A percentile compares a stretch with the other conserved stretches of the same genome.
Conservation (phyloP, 2,329 filamentous ascomycete species). For the Aspergillus novofumigatus region DNA sequence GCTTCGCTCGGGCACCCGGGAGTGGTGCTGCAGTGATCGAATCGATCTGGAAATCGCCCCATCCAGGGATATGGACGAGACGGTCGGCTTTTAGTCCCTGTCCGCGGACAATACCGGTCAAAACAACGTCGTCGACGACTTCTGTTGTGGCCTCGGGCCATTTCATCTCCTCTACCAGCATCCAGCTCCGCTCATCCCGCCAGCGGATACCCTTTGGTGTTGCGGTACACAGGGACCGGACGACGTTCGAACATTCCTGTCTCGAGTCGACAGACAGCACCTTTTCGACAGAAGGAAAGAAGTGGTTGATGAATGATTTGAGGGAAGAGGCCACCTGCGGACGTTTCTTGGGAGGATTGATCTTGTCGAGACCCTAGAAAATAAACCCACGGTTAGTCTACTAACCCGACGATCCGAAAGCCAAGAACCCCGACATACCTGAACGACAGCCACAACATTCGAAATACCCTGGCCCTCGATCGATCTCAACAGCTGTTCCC, state of each 20-base stretch:
- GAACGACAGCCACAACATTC: constrained; percentile 80
- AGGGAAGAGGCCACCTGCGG: constrained; percentile 74
- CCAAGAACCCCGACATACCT: constrained; percentile 37
- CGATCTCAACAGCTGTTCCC: constrained; percentile 78
- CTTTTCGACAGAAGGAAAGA: constrained; percentile 89
- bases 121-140: constrained; percentile 54
- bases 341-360: constrained; percentile 76
- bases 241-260: constrained; percentile 86
- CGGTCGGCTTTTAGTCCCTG: constrained; percentile 85
- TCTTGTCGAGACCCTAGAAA: constrained; percentile 59
- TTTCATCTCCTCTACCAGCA: constrained; percentile 77
- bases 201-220: constrained; percentile 92
- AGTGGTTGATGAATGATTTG: constrained; percentile 89
- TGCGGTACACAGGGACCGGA: constrained; percentile 85
- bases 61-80: constrained; percentile 85
- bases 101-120: constrained; percentile 84
- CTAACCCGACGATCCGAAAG: not conserved
- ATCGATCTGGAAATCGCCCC: constrained; percentile 88
- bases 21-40: constrained; percentile 78
- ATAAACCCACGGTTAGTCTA: constrained; percentile 9
- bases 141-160: constrained; percentile 58
- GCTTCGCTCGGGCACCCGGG: constrained; percentile 50
- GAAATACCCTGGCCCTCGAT: constrained; percentile 94
- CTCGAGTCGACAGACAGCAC: constrained; percentile 81
- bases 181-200: constrained; percentile 94